Conservation (phyloP, 176 grass and related monocot genomes). For the Stipa capillata region DNA sequence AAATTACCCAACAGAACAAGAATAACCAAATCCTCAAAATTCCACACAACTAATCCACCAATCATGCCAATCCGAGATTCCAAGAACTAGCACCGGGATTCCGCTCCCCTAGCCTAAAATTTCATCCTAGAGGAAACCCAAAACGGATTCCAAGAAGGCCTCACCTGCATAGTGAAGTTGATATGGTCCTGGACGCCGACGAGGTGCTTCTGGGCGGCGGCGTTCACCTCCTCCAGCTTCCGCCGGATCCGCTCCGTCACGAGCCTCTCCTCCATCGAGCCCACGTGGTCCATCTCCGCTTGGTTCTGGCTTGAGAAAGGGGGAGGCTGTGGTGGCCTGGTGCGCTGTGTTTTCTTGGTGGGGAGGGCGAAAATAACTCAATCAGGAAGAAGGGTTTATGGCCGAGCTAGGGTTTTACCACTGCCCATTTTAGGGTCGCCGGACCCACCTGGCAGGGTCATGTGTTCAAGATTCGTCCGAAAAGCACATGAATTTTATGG, state of each 20-base stretch:
- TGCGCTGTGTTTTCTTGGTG: slow-evolving; percentile 21
- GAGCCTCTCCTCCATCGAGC: slow-evolving; percentile 59
- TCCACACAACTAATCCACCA: background rate
- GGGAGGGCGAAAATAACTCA: background rate
- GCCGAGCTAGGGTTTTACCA: slow-evolving; percentile 26
- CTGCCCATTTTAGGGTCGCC: too few relatives aligned
- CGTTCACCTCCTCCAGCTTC: slow-evolving; percentile 88
- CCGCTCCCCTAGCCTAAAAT: background rate
- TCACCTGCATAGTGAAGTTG: slow-evolving; percentile 91
- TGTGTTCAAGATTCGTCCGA: too few relatives aligned
- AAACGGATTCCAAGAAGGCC: background rate
- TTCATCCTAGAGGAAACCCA: background rate
- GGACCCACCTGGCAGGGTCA: too few relatives aligned
- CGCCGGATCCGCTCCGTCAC: slow-evolving; percentile 54
- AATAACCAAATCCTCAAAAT: background rate
- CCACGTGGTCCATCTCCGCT: slow-evolving; percentile 38
- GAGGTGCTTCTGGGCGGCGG: slow-evolving; percentile 61
- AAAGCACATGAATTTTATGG: too few relatives aligned
- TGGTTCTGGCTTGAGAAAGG: background rate
- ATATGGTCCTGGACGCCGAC: slow-evolving; percentile 79
- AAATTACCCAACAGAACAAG: background rate
- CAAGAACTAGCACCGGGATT: background rate
- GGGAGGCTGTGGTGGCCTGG: too few relatives aligned
- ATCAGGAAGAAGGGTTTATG: background rate
- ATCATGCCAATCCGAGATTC: background rate